phyloP scores from a whole-genome alignment of 2,329 filamentous ascomycete genomes.

The Ilyonectria mors-panacis region DNA sequence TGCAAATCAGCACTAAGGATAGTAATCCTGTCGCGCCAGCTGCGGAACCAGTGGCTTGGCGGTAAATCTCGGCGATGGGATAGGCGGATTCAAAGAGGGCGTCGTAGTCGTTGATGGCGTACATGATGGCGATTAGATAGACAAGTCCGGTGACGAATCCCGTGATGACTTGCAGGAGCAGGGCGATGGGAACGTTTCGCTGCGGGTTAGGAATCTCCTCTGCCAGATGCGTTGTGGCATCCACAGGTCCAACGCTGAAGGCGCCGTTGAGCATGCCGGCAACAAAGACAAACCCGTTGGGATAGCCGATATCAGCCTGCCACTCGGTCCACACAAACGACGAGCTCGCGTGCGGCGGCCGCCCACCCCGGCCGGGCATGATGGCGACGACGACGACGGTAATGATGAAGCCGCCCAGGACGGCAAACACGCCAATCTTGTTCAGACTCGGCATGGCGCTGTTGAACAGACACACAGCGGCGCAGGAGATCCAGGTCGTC shows the following conservation, averaged over 20 bases:
- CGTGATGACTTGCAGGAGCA: constrained; percentile 65
- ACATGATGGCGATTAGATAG: constrained; percentile 69
- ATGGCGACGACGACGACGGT: constrained; percentile 69
- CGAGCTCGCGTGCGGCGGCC: constrained; percentile 49
- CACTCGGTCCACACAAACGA: constrained; percentile 59
- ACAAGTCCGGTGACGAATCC: constrained; percentile 67
- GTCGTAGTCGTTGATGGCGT: constrained; percentile 70
- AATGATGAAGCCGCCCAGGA: constrained; percentile 67
- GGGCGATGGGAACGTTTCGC: constrained; percentile 68
- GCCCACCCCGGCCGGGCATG: constrained; percentile 59
- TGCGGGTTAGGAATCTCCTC: constrained; percentile 73
- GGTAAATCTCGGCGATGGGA: constrained; percentile 78
- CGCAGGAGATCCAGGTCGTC: constrained; percentile 57
- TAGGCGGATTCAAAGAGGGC: constrained; percentile 66
- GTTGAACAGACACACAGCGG: constrained; percentile 68
- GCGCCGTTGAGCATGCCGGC: constrained; percentile 73
- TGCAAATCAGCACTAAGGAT: constrained; percentile 56
- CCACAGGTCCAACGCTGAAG: constrained; percentile 76
- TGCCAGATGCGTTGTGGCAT: constrained; percentile 75
- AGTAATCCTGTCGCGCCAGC: constrained; percentile 67
- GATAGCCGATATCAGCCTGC: constrained; percentile 57
- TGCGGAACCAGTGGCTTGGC: constrained; percentile 67
- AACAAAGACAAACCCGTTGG: constrained; percentile 59
- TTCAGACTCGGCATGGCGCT: constrained; percentile 66
- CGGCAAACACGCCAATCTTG: constrained; percentile 65